phyloP scores from a whole-genome alignment of 768 basidiomycete genomes.

The Mrakia frigida region DNA sequence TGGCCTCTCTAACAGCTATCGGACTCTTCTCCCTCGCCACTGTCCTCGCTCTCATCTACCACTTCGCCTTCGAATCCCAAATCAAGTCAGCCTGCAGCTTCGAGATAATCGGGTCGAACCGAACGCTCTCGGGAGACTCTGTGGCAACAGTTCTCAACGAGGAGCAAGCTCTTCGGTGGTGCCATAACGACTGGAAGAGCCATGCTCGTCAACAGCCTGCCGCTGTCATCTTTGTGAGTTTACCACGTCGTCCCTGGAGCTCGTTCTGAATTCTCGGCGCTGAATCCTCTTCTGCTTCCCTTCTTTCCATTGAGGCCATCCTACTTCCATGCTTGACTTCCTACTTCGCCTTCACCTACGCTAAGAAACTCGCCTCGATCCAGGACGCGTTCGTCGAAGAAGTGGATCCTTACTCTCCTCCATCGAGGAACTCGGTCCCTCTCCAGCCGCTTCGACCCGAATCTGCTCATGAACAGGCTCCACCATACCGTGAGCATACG shows the following conservation, averaged over 20 bases:
- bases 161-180: not conserved
- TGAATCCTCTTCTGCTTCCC: not conserved
- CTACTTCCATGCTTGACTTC: not conserved
- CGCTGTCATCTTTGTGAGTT: not conserved
- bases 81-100: not conserved
- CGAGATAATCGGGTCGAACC: not conserved
- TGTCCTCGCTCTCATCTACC: not conserved
- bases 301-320: not conserved
- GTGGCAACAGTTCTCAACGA: not conserved
- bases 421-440: not conserved
- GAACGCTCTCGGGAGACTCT: not conserved
- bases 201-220: not conserved
- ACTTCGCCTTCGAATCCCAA: not conserved
- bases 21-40: not conserved
- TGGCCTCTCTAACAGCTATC: not conserved
- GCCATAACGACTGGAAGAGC: not conserved
- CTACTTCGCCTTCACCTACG: not conserved
- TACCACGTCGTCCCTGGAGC: not conserved
- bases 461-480: not conserved
- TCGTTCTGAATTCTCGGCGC: not conserved
- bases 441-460: not conserved
- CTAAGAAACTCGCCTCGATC: not conserved
- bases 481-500: not conserved
- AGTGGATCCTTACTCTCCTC: not conserved
- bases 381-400: not conserved